These are phyloP conservation scores for Aspergillus sp. DNA, from an alignment of 2,329 filamentous ascomycete genomes.

Conservation along the genomic window DNA sequence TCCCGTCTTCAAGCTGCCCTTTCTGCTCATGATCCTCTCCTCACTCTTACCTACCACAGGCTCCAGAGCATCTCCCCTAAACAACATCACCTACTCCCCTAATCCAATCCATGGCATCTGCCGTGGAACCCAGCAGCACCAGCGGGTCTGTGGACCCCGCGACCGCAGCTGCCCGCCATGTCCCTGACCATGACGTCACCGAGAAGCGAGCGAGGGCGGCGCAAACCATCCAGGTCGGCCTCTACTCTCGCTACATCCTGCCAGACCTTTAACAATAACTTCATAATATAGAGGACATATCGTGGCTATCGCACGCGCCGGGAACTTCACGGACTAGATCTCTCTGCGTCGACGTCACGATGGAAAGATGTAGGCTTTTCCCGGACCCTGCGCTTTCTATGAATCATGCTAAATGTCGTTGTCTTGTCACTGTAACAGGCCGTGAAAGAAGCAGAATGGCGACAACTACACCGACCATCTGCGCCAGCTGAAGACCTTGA, in stretches of 20 bases:
- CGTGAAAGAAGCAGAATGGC: conserved; percentile 59
- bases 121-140: background rate
- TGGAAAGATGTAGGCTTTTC: conserved; percentile 64
- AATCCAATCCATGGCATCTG: background rate
- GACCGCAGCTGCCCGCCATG: background rate
- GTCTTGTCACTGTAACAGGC: conserved; percentile 35
- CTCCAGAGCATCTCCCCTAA: background rate
- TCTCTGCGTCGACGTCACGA: conserved; percentile 36
- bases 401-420: too few relatives aligned
- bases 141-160: background rate
- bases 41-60: too few relatives aligned
- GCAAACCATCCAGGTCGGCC: conserved; percentile 6
- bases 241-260: background rate
- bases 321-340: conserved; percentile 3
- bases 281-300: background rate
- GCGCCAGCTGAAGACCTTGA: conserved; percentile 8
- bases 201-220: background rate
- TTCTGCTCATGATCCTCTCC: background rate
- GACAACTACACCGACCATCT: conserved; percentile 47
- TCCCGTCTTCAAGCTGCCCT: too few relatives aligned
- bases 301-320: conserved; percentile 10
- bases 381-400: background rate
- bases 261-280: background rate
- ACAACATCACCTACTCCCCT: background rate
- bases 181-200: conserved; percentile 3